These are phyloP conservation scores for Pichia inconspicua DNA, from an alignment of 1,139 yeast genomes.

Conservation along the genomic window DNA sequence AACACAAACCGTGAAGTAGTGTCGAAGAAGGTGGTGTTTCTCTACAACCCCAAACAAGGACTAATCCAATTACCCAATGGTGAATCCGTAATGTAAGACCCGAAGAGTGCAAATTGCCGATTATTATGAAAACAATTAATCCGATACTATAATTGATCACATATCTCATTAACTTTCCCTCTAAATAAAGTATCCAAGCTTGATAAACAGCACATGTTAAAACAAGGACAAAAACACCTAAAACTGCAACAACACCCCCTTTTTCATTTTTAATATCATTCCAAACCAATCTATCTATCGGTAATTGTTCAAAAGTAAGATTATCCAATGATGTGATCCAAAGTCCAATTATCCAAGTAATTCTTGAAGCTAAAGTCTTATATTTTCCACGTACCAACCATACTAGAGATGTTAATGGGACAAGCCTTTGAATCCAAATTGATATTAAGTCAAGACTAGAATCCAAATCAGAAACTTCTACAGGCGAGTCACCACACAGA, in stretches of 20 bases:
- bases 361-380: constrained; percentile 17
- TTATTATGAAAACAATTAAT: neutral
- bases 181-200: constrained; percentile 71
- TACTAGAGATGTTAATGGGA: constrained; percentile 68
- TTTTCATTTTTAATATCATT: constrained; percentile 65
- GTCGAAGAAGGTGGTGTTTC: constrained; percentile 67
- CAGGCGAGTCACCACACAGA: constrained; percentile 79
- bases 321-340: constrained; percentile 86
- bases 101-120: neutral
- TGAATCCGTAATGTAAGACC: constrained; percentile 70
- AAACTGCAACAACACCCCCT: constrained; percentile 66
- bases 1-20: constrained; percentile 70
- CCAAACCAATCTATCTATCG: constrained; percentile 74
- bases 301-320: constrained; percentile 78
- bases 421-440: constrained; percentile 60
- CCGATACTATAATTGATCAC: constrained; percentile 35
- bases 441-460: constrained; percentile 43
- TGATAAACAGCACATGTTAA: constrained; percentile 57
- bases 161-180: constrained; percentile 64
- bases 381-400: constrained; percentile 36
- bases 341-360: constrained; percentile 29
- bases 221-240: constrained; percentile 40
- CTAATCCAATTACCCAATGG: constrained; percentile 77
- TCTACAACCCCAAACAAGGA: constrained; percentile 80
- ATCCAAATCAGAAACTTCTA: constrained; percentile 45